phyloP scores from a whole-genome alignment of 2,329 filamentous ascomycete genomes.

The Dendryphion nanum region DNA sequence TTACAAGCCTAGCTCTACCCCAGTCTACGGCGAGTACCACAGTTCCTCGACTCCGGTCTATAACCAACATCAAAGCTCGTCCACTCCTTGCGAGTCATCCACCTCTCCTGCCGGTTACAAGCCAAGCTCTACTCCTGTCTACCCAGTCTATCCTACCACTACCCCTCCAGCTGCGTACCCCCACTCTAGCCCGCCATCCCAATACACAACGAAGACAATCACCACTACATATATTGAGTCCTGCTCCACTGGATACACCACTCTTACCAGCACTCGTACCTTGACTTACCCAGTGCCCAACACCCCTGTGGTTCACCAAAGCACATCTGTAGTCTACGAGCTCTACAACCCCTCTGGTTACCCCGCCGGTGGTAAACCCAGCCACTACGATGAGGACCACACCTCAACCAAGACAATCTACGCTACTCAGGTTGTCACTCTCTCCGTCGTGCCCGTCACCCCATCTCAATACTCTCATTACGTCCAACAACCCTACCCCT shows the following conservation, averaged over 20 bases:
- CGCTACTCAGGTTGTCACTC: constrained; percentile 16
- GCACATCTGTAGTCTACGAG: no score
- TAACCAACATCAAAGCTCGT: no score
- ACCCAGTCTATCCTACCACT: background rate
- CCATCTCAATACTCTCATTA: constrained; percentile 1
- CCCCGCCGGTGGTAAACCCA: background rate
- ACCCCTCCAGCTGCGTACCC: background rate
- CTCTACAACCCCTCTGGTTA: background rate
- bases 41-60: no score
- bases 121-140: background rate
- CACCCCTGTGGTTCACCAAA: no score
- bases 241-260: constrained; percentile 35
- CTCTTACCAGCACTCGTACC: constrained; percentile 25
- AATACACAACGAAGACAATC: constrained; percentile 10
- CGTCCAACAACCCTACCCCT: background rate
- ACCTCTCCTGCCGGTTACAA: no score
- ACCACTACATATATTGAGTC: constrained; percentile 31
- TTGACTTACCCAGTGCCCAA: constrained; percentile 13
- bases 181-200: background rate
- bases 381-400: background rate
- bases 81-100: no score
- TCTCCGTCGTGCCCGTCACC: constrained; percentile 16
- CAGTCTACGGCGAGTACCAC: no score
- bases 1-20: no score
- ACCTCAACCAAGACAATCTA: constrained; percentile 5